Percentiles rank a stretch among this genome's conserved stretches.
These are phyloP conservation scores for Dissophora globulifera DNA, from an alignment of 192 early-diverging fungal species.

Conservation along the genomic window DNA sequence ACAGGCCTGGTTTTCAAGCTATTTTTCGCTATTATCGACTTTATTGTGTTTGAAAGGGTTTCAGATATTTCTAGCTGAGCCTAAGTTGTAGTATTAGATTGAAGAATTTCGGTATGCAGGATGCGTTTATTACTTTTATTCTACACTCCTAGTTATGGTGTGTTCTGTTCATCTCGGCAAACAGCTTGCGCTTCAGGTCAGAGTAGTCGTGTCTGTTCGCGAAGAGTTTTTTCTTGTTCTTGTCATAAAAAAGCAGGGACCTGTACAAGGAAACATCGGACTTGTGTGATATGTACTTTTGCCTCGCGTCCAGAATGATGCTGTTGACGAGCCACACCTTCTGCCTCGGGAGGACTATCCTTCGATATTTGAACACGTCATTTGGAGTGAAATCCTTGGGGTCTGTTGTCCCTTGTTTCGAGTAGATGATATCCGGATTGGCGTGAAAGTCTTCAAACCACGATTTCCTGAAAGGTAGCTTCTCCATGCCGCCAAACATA, in stretches of 20 bases:
- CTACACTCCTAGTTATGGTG: background rate
- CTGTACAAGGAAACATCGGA: slow-evolving; percentile 18
- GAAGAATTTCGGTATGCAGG: too few species aligned
- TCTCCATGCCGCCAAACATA: background rate
- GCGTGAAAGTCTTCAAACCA: slow-evolving; percentile 12
- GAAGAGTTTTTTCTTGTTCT: slow-evolving; percentile 5
- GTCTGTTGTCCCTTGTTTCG: background rate
- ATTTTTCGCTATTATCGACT: too few species aligned
- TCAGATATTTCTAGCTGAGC: too few species aligned
- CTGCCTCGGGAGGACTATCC: slow-evolving; percentile 18
- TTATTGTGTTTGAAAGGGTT: too few species aligned
- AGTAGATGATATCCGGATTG: slow-evolving; percentile 4
- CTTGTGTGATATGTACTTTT: slow-evolving; percentile 14
- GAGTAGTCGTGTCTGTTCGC: slow-evolving; percentile 3
- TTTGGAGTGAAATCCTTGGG: background rate
- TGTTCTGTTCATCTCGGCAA: slow-evolving; percentile 16
- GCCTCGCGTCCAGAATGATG: slow-evolving; percentile 13
- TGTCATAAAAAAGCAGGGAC: slow-evolving; percentile 20
- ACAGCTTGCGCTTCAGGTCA: slow-evolving; percentile 6
- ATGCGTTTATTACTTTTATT: too few species aligned
- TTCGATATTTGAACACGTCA: slow-evolving; percentile 28
- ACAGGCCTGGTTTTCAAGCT: too few species aligned
- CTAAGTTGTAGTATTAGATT: too few species aligned
- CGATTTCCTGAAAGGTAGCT: background rate
- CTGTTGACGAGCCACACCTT: slow-evolving; percentile 14